These are phyloP conservation scores for Syzygium syzygioides DNA, from an alignment of 441 rosid genomes.

Conservation along the genomic window DNA sequence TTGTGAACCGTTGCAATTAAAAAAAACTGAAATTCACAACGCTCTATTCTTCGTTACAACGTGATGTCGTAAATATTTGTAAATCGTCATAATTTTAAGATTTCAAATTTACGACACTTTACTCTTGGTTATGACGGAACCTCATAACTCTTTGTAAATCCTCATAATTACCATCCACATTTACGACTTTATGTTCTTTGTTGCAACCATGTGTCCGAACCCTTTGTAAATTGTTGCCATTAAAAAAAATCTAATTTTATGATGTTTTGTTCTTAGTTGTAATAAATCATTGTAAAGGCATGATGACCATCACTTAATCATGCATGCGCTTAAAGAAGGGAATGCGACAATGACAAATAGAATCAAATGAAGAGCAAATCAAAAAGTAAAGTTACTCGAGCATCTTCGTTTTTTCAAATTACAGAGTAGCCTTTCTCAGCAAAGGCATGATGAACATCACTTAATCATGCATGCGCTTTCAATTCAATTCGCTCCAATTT, in stretches of 20 bases:
- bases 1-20: neutral
- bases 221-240: neutral
- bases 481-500: too few species aligned
- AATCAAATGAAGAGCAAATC: too few species aligned
- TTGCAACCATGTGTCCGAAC: neutral
- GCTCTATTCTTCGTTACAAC: rapidly evolving
- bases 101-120: neutral
- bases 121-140: rapidly evolving
- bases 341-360: rapidly evolving
- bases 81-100: neutral
- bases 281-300: neutral
- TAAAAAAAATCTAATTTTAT: neutral
- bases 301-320: too few species aligned
- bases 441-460: too few species aligned
- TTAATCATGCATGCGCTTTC: too few species aligned
- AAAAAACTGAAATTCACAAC: neutral
- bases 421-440: too few species aligned
- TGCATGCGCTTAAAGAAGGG: too few species aligned
- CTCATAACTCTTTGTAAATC: neutral
- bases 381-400: too few species aligned
- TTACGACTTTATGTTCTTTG: neutral
- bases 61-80: neutral
- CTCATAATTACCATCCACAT: neutral
- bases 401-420: too few species aligned
- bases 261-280: neutral